Base-by-base conservation (phyloP, 441 rosid genomes). In the Dalechampia spathulata region DNA sequence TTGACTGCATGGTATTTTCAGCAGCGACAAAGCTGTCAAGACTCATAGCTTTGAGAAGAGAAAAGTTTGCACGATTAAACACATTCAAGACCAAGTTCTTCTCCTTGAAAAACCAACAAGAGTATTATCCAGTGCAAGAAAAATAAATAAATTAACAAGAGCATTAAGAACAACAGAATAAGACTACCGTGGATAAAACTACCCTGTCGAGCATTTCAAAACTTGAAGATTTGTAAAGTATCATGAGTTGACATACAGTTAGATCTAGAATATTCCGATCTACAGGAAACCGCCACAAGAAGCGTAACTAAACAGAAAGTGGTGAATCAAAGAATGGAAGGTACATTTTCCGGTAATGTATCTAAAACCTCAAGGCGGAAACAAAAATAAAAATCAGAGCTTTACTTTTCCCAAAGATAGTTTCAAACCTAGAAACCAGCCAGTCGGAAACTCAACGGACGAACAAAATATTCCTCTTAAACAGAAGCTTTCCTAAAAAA, bases 251-350 rank as follows among this genome's bases (percentile, higher is more conserved):
- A 43, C 20, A 52, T n/a, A 8, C 9, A 7, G 36, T 36, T 37
- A 68, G 67, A 68, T 68, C 67, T 58, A 42, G 14, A 21, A n/a
- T 6, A 21, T 40, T 19, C 7, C 37, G 41, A 44, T 43, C 19
- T 30, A 39, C 52, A 56, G 28, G 30, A 39, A 49, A 32, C 50
- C 36, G 11, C 15, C 26, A 19, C 14, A 7, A 32, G 21, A 65
- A 27, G 21, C 7, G n/a, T 49, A 36, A 58, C 28, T 7, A 27
- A 57, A 22, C 5, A 38, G 26, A 50, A 40, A n/a, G 32, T 22
- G 39, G 16, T 6, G 45, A 63, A 25, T 22, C 22, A 50, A 39
- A 4, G 26, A n/a, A 1, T 17, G 47, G 23, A 40, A 15, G 34
- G 39, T 3, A n/a, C 51, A 8, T 39, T 26, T 37, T 5, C 36